Conservation (phyloP, 2,329 filamentous ascomycete genomes). For the Microascus cirrosus region DNA sequence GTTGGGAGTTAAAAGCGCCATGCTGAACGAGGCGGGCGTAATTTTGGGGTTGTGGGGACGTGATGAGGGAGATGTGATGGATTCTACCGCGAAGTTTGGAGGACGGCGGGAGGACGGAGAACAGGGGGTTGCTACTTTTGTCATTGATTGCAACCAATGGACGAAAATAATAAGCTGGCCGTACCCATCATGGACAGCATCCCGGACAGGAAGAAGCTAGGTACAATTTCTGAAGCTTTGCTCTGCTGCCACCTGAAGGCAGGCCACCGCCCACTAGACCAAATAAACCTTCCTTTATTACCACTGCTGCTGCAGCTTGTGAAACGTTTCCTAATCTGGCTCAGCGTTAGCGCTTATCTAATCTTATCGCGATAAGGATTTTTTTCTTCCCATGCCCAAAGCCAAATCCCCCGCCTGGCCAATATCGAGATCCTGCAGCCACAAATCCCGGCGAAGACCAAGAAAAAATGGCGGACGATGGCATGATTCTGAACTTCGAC, state of each 20-base stretch:
- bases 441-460: background rate
- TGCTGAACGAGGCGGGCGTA: constrained; percentile 11
- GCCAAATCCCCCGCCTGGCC: background rate
- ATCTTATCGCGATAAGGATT: constrained; percentile 4
- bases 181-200: no score
- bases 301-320: no score
- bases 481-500: constrained; percentile 88
- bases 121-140: no score
- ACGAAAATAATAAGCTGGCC: no score
- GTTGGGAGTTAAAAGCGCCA: background rate
- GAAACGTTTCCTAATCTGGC: background rate
- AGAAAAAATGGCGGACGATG: constrained; percentile 75
- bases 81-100: constrained; percentile 37
- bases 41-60: constrained; percentile 14
- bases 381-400: background rate
- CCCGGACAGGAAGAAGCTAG: no score
- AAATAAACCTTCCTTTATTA: no score
- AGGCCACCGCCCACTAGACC: background rate
- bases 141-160: no score
- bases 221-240: no score
- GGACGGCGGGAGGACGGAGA: constrained; percentile 13
- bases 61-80: constrained; percentile 25
- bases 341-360: constrained; percentile 1
- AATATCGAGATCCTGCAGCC: background rate
- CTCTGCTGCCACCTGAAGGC: no score